Evolutionary conservation across 805 yeast species (phyloP).

Genomic region (Cyberlindnera euphorbiiphila): DNA sequence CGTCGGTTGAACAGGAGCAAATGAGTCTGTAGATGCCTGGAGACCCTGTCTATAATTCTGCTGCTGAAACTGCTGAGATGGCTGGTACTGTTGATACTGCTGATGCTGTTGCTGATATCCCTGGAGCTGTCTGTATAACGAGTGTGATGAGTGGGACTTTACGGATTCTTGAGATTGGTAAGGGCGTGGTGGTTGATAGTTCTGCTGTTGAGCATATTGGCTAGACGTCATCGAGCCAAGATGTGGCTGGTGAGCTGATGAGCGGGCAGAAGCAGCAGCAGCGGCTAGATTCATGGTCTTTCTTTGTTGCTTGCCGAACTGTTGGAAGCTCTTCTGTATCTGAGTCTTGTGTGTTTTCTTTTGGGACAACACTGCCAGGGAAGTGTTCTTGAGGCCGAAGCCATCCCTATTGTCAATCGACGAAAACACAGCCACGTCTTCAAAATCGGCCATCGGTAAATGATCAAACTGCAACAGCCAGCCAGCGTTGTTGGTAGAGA

Average conservation of each 20-base stretch:
- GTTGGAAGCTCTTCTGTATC: constrained; percentile 25
- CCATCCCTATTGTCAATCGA: constrained; percentile 23
- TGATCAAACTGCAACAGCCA: too few species aligned
- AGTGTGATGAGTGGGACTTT: constrained; percentile 1
- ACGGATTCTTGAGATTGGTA: constrained; percentile 3
- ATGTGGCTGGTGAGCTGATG: too few species aligned
- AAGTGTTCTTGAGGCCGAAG: constrained; percentile 23
- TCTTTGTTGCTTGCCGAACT: constrained; percentile 20
- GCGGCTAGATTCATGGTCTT: constrained; percentile 2
- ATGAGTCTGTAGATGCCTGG: neutral
- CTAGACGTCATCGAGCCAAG: too few species aligned
- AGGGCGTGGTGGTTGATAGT: neutral
- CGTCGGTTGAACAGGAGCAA: constrained; percentile 1
- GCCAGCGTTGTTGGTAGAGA: too few species aligned
- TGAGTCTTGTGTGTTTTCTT: constrained; percentile 26
- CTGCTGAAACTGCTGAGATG: constrained; percentile 1
- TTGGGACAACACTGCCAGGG: constrained; percentile 21
- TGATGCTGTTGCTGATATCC: neutral
- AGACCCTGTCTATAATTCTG: neutral
- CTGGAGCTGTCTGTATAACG: neutral
- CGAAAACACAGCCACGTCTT: constrained; percentile 4
- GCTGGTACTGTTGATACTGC: constrained; percentile 6
- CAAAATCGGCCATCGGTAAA: constrained; percentile 7
- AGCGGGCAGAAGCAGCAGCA: neutral
- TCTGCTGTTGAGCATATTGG: too few species aligned